phyloP scores from a whole-genome alignment of 1,139 yeast genomes.

The Saccharomyces pastorianus region DNA sequence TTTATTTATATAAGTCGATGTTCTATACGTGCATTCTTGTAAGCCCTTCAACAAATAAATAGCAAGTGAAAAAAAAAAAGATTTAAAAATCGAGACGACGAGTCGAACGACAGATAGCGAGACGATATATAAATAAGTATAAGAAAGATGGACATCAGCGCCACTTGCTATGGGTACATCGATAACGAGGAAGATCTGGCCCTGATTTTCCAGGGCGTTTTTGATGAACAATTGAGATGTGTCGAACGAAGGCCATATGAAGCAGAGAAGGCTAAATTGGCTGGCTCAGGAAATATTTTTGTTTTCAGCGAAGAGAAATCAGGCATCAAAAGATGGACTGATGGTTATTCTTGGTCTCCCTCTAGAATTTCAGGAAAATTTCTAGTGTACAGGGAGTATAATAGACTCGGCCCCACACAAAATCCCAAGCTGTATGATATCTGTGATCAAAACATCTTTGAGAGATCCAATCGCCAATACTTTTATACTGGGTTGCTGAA shows the following conservation, averaged over 20 bases:
- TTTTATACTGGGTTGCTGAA: conserved; percentile 73
- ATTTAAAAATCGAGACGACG: not conserved
- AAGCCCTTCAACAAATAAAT: not conserved
- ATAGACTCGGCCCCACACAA: conserved; percentile 24
- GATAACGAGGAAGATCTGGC: conserved; percentile 80
- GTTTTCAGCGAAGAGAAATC: conserved; percentile 77
- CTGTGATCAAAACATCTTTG: not conserved
- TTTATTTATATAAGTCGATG: not conserved
- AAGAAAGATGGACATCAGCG: conserved; percentile 32
- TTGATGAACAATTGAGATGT: conserved; percentile 53
- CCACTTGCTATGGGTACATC: conserved; percentile 72
- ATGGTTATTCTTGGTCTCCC: conserved; percentile 89
- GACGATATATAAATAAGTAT: too few relatives aligned
- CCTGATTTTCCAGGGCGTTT: conserved; percentile 68
- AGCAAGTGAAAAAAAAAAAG: not conserved
- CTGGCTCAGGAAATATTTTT: conserved; percentile 72
- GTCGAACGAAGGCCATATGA: conserved; percentile 79
- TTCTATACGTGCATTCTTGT: not conserved
- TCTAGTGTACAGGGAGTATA: conserved; percentile 71
- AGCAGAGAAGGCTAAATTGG: conserved; percentile 57
- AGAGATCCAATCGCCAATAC: conserved; percentile 40
- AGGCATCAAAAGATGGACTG: conserved; percentile 90
- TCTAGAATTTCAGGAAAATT: conserved; percentile 79
- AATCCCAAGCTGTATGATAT: conserved; percentile 14
- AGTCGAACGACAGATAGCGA: too few relatives aligned